Evolutionary conservation across 331 rosid species (phyloP).

Genomic region (Erythrophleum ivorense): DNA sequence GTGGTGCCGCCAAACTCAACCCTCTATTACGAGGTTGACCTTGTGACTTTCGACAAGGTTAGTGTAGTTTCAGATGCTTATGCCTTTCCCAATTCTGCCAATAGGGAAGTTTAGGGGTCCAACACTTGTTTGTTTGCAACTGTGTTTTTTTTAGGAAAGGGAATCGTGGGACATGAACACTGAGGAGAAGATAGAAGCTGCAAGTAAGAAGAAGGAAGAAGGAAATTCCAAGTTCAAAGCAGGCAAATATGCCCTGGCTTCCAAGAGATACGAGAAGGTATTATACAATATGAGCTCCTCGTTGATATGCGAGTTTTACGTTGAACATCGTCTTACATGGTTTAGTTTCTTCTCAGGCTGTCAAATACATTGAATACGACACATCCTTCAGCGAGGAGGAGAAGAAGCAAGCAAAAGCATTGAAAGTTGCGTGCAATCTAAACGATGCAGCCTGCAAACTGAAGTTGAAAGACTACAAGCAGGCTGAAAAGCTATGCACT

Average conservation of each 20-base stretch:
- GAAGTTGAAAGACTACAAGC: constrained; percentile 78
- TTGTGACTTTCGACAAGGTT: constrained; percentile 85
- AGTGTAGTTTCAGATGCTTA: too few relatives aligned
- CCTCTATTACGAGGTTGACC: constrained; percentile 79
- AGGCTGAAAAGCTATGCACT: constrained; percentile 82
- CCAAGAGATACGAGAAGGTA: constrained; percentile 54
- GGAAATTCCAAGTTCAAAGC: constrained; percentile 52
- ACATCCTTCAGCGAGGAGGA: constrained; percentile 68
- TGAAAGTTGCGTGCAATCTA: constrained; percentile 83
- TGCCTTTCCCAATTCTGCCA: too few relatives aligned
- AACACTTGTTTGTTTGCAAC: too few relatives aligned
- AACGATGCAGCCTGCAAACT: constrained; percentile 82
- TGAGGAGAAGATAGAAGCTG: constrained; percentile 56
- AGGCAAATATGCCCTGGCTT: constrained; percentile 50
- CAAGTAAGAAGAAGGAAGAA: constrained; percentile 55
- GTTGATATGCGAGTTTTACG: neutral
- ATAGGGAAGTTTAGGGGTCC: too few relatives aligned
- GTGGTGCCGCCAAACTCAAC: constrained; percentile 85
- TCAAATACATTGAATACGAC: constrained; percentile 68
- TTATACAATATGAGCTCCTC: neutral
- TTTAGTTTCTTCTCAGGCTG: constrained; percentile 56
- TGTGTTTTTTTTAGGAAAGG: constrained; percentile 70
- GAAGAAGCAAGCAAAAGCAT: constrained; percentile 63
- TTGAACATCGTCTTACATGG: neutral
- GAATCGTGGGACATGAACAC: constrained; percentile 84